Base-by-base conservation (phyloP, 1,284 basidiomycete species). In the Ceratobasidium papillatum region DNA sequence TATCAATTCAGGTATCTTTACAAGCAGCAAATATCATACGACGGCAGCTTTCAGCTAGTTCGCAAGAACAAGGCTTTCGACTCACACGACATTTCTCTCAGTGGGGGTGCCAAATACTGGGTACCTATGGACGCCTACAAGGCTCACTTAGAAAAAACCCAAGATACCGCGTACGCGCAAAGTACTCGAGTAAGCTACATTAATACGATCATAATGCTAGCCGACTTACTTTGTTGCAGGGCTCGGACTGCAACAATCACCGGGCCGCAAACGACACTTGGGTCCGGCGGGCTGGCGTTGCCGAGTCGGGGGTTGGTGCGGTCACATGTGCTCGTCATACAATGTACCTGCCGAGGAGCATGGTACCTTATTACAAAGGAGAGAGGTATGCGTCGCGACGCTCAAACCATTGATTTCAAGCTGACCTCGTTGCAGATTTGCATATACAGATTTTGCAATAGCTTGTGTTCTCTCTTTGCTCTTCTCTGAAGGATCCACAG, bases 321-420 rank as follows among this genome's bases (percentile, higher is more conserved):
- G 64, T 66, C 19, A 51, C 49, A n/a, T 66, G 64, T 54, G 64
- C 49, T 5, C 30, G 51, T 8, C 64, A 66, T 19, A 51, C 64
- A 3, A 22, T 52, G 1, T 66, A 51, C n/a, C 36, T 66, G 49
- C 64, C 64, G 4, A 7, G 34, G 4, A 49, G 64, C 1, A 49
- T 38, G 3, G 34, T 54, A 3, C 49, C 49, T 49, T 66, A 52
- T 19, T 52, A 52, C n/a, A 45, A 25, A 14, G 61, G 61, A 9
- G 43, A 63, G 22, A 8, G 43, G 61, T 63, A 32, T 1, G 27
- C 32, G 41, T n/a, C 30, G 52, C 52, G 22, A 54, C 22, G 25
- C 22, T 22, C 30, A 11, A 54, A 11, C 19, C 25, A 54, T 54
- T 12, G n/a, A 2, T 25, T 4, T 12, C 12, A 25, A 54, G 7